These are phyloP conservation scores for Eucalyptus viminalis DNA, from an alignment of 345 rosid genomes.

Conservation along the genomic window DNA sequence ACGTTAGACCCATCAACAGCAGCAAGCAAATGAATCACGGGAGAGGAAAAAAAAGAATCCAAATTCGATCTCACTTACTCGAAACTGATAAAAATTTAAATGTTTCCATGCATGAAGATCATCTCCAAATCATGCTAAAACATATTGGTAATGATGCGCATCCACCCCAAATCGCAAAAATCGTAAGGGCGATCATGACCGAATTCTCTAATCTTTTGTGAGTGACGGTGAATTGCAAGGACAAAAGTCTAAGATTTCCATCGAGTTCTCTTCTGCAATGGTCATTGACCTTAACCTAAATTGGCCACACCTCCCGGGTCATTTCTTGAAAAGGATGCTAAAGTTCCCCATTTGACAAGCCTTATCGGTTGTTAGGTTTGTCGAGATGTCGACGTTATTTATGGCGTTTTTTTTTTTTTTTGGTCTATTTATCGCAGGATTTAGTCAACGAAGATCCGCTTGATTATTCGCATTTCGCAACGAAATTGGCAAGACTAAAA, in stretches of 20 bases:
- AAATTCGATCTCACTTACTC: not conserved
- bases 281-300: not conserved
- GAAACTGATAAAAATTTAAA: not conserved
- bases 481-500: not conserved
- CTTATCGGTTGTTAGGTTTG: not conserved
- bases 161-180: not conserved
- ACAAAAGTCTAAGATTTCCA: not conserved
- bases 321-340: not conserved
- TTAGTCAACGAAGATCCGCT: not conserved
- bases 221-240: not conserved
- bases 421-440: not conserved
- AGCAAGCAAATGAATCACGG: not conserved
- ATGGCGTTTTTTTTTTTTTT: too few species aligned
- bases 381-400: not conserved
- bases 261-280: not conserved
- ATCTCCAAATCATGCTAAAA: not conserved
- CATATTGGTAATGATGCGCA: not conserved
- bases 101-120: not conserved
- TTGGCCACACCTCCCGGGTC: not conserved
- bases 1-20: not conserved
- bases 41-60: not conserved
- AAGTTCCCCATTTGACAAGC: not conserved
- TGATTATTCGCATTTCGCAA: not conserved
- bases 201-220: not conserved
- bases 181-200: not conserved